Evolutionary conservation across 1,284 basidiomycete species (phyloP).

Genomic region (Volvariella volvacea): DNA sequence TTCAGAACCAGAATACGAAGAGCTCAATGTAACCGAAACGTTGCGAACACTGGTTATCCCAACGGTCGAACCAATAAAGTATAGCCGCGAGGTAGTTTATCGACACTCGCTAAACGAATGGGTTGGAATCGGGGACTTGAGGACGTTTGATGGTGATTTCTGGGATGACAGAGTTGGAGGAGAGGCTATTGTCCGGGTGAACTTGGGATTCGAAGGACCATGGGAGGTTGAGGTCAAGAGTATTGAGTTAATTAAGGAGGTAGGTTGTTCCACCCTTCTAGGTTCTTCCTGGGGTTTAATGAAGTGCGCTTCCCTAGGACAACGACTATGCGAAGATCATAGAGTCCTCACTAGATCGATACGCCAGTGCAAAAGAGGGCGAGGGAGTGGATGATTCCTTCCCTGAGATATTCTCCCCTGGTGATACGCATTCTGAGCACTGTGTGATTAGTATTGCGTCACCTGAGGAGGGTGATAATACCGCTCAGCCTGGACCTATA

Average conservation of each 20-base stretch:
- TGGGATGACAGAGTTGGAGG: constrained; percentile 48
- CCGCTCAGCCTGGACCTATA: constrained; percentile 23
- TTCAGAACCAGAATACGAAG: constrained; percentile 5
- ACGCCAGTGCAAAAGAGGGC: constrained; percentile 22
- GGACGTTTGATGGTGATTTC: constrained; percentile 46
- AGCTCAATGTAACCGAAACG: constrained; percentile 48
- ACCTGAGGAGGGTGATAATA: constrained; percentile 30
- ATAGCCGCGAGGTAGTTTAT: constrained; percentile 46
- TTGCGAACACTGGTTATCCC: constrained; percentile 58
- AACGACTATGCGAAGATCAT: constrained; percentile 38
- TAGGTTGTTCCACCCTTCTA: constrained; percentile 18
- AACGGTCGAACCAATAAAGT: constrained; percentile 46
- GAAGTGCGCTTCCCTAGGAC: constrained; percentile 30
- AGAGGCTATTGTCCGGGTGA: constrained; percentile 48
- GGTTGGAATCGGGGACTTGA: constrained; percentile 44
- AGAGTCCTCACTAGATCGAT: constrained; percentile 29
- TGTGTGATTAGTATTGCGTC: constrained; percentile 44
- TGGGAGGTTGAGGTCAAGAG: constrained; percentile 48
- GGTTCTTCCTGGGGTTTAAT: not conserved
- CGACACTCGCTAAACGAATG: constrained; percentile 28
- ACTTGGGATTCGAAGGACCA: constrained; percentile 44
- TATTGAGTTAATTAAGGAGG: constrained; percentile 40
- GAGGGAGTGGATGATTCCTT: constrained; percentile 34
- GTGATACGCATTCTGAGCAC: constrained; percentile 55
- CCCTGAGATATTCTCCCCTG: constrained; percentile 34